Evolutionary conservation across 2,329 filamentous ascomycete genomes (phyloP), one percentile per base, ranked within the genome.

Genomic region (Emericellopsis cladophorae): DNA sequence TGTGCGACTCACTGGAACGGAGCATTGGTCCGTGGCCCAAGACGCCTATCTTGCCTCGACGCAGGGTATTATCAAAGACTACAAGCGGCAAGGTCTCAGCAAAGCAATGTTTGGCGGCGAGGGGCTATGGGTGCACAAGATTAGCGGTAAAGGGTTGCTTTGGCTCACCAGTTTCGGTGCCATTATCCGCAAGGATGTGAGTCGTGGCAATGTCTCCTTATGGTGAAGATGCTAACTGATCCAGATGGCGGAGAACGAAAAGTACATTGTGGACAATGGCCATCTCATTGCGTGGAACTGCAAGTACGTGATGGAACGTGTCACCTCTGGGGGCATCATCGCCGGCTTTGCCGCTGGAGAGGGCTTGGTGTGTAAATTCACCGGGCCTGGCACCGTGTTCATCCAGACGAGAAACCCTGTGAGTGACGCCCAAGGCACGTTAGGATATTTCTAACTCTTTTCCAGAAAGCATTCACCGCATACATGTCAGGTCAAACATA

Each of bases 281-380:
- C 88, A 96, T 51, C 70, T 96, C 1, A 88, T 96, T 1, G 90
- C 92, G 0, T 98, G 92, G 92, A 95, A 95, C 57, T 89, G 84
- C 55, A 87, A 94, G 54, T 98, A 96, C 54, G 73, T 85, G 5
- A 78, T 98, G 46, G 88, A 95, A 64, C 80, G 92, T 14, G 83
- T 93, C 4, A 81, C 90, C 0, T 92, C 84, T 4, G 92, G 92
- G 2, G 92, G 92, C 31, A 79, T 98, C 47, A 82, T 98, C n/a
- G 90, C 85, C n/a, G 80, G 81, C 9, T 60, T 95, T 18, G 78
- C 80, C 23, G 81, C 86, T 0, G 83, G 74, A 0, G 92, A 98
- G 62, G 92, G 92, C 0, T 66, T 96, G 31, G 89, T 95, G 4
- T 98, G 92, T 68, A 94, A 88, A 56, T 96, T 96, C 49, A 87